phyloP scores from a whole-genome alignment of 2,329 filamentous ascomycete genomes.

The Scorias spongiosa region DNA sequence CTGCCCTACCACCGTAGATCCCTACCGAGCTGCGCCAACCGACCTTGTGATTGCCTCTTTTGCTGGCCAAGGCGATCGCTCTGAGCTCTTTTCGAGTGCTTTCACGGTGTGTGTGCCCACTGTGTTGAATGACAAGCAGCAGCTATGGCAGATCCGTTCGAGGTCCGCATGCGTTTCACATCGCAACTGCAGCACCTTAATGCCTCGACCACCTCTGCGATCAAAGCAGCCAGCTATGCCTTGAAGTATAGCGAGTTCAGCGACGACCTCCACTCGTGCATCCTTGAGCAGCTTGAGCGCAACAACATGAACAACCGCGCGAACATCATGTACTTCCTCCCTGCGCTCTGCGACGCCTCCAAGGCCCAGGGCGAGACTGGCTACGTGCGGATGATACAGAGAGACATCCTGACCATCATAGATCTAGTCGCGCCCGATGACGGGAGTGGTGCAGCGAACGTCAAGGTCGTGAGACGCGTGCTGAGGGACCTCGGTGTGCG shows the following conservation, averaged over 20 bases:
- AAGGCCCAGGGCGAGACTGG: constrained; percentile 59
- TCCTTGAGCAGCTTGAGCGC: constrained; percentile 83
- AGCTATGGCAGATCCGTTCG: constrained; percentile 71
- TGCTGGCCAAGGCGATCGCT: too few species aligned
- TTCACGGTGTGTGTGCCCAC: too few species aligned
- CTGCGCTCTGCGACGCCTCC: constrained; percentile 80
- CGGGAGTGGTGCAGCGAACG: constrained; percentile 78
- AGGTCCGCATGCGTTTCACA: constrained; percentile 96
- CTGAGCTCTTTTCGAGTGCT: too few species aligned
- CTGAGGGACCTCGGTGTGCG: constrained; percentile 41
- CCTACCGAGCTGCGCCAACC: too few species aligned
- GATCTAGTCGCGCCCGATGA: constrained; percentile 82
- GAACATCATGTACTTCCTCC: constrained; percentile 99
- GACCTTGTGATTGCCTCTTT: too few species aligned
- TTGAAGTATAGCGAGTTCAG: constrained; percentile 88
- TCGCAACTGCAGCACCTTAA: constrained; percentile 78
- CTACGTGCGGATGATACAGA: constrained; percentile 87
- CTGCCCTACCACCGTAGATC: too few species aligned
- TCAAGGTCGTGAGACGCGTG: constrained; percentile 69
- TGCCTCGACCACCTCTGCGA: constrained; percentile 73
- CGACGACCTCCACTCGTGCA: constrained; percentile 94
- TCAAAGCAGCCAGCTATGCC: constrained; percentile 89
- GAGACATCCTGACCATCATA: constrained; percentile 81
- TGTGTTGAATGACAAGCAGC: not conserved
- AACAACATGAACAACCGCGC: constrained; percentile 94